Evolutionary conservation across 148 eudicot genomes (phyloP).

Genomic region (Fagopyrum tataricum): DNA sequence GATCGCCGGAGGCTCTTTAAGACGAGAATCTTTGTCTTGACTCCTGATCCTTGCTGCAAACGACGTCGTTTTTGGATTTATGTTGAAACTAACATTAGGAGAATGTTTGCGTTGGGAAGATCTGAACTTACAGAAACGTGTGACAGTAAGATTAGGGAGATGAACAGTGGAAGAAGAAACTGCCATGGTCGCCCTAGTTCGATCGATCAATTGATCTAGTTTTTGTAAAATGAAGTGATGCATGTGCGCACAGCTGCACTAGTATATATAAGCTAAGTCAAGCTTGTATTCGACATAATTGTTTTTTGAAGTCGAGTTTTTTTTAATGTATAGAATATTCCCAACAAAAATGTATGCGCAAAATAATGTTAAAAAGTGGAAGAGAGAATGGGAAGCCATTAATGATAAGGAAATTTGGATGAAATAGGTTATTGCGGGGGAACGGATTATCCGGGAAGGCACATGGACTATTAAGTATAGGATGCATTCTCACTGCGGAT

Average conservation of each 20-base stretch:
- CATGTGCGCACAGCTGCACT: too few relatives aligned
- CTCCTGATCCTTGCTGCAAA: neutral
- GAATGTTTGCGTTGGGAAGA: neutral
- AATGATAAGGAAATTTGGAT: neutral
- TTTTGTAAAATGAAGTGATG: neutral
- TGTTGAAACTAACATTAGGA: neutral
- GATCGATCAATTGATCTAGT: neutral
- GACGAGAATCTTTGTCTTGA: neutral
- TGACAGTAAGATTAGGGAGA: neutral
- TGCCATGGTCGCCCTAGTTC: neutral
- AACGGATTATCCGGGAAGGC: neutral
- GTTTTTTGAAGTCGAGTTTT: neutral
- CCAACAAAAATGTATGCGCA: neutral
- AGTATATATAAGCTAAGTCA: too few relatives aligned
- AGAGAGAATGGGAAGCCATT: neutral
- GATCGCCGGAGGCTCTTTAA: neutral
- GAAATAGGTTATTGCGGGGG: neutral
- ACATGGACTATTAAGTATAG: too few relatives aligned
- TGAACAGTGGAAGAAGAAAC: neutral
- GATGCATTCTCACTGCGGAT: too few relatives aligned
- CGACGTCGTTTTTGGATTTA: conserved; percentile 1
- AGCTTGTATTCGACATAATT: too few relatives aligned
- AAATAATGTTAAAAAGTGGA: neutral
- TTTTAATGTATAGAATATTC: neutral
- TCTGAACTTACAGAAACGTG: neutral